Base-by-base conservation (phyloP, 192 early-diverging fungal species). In the Mortierella antarctica region DNA sequence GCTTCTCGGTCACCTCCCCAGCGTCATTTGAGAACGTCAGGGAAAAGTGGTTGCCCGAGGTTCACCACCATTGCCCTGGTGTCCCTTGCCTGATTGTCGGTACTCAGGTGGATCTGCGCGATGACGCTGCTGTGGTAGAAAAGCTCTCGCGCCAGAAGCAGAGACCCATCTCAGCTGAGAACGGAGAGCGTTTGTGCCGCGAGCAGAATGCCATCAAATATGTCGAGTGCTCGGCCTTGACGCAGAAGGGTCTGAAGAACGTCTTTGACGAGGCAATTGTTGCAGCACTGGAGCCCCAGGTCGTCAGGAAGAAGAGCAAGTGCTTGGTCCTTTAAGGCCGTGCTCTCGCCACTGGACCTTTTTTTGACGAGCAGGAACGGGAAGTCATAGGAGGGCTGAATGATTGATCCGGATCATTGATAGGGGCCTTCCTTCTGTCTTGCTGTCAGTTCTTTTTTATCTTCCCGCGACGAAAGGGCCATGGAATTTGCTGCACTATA, bases 231-330 rank as follows among this genome's bases (percentile, higher is more conserved):
- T 94, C 92, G 49, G 96, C 96, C 44, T 83, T 96, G 77, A 97
- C 95, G 65, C 96, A 97, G 75, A 92, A 91, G 79, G 96, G 96
- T 7, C 84, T 98, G 64, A 98, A 98, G 87, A 97, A 97, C 75
- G 96, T 96, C 51, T 99, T 93, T 86, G 93, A 99, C 80, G 96
- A 99, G 86, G 96, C 96, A 15, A 98, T 99, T 76, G 95, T 97
- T 17, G 97, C 96, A 21, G 97, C 96, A 20, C 82, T 99, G 57
- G 95, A 96, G 76, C 96, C 96, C 18, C 96, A 96, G 23, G 88
- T 89, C 11, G 84, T 84, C 61, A 91, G 91, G 88, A 94, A 91
- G 83, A 91, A 90, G 70, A 88, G 88, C 82, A 94, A 93, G 89
- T 96, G 95, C 84, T 71, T 89, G 65, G 54, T 96, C 47, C 85